Evolutionary conservation across 2,329 filamentous ascomycete species (phyloP), one percentile per base, ranked within the genome.

Genomic region (Alternaria incomplexa): DNA sequence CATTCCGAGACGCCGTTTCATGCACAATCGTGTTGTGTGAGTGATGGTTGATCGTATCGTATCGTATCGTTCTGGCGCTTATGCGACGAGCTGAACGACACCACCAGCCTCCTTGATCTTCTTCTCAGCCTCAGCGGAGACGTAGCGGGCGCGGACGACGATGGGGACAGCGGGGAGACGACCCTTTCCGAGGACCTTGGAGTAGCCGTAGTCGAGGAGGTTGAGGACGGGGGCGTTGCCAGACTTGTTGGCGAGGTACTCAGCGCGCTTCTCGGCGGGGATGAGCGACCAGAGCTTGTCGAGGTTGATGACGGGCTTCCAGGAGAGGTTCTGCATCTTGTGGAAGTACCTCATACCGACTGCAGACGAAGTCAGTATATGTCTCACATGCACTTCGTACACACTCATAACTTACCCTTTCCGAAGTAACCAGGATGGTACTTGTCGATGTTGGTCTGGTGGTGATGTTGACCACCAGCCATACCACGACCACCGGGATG

Each of bases 381-480:
- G 28, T 30, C 28, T 30, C 11, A 30, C 28, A 30, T 30, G 28
- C 28, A 30, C 12, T 13, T 13, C 28, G 28, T 30, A 30, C 28
- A 26, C 9, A 13, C 28, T 30, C 12, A 30, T 30, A 30, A 30
- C 28, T 30, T 30, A 30, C 28, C 28, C 91, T 97, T 97, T 86
- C 93, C 93, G 86, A 97, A 98, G 92, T 98, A 98, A 93, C 96
- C 96, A 70, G 95, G 93, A 83, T 97, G 93, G 90, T 95, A 93
- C 86, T 95, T 94, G 84, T 93, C 91, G 80, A 93, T 86, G 87
- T 96, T 97, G 81, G 93, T 97, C 76, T 93, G 86, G 90, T 96
- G 93, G 87, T 99, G 96, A 88, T 99, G 96, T 87, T 97, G 93
- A 64, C 94, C 32, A 36, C 32, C 32, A 1, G 32, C 52, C 58